A percentile compares a stretch with the other conserved stretches of the same genome.
Conservation (phyloP, 2,329 filamentous ascomycete species). For the Neofusicoccum parvum region DNA sequence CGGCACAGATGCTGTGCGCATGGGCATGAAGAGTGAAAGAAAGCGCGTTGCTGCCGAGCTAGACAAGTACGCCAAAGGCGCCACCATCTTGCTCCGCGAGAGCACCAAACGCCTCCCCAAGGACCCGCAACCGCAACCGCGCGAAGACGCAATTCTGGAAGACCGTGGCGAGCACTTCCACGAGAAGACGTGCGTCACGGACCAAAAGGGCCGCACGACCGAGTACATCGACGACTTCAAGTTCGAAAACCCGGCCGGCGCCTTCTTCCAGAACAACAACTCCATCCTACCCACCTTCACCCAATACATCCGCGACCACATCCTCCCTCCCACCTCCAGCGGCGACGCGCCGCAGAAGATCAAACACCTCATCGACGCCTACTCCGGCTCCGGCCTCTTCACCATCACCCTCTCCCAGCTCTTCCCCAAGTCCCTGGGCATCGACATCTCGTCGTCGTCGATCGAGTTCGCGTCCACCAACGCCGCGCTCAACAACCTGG, state of each 20-base stretch:
- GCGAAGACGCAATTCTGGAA: slow-evolving; percentile 40
- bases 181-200: slow-evolving; percentile 85
- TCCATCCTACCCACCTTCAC: slow-evolving; percentile 89
- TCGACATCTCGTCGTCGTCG: slow-evolving; percentile 81
- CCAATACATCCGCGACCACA: slow-evolving; percentile 78
- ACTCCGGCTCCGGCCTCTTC: slow-evolving; percentile 96
- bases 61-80: slow-evolving; percentile 73
- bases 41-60: slow-evolving; percentile 72
- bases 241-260: slow-evolving; percentile 88
- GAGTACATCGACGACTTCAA: slow-evolving; percentile 85
- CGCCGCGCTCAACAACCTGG: slow-evolving; percentile 73
- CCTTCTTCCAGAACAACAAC: slow-evolving; percentile 99
- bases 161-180: slow-evolving; percentile 67
- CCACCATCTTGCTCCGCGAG: slow-evolving; percentile 87
- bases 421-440: slow-evolving; percentile 79
- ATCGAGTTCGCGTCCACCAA: slow-evolving; percentile 81
- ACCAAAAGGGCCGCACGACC: slow-evolving; percentile 77
- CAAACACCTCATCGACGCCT: slow-evolving; percentile 93
- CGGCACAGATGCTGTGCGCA: slow-evolving; percentile 80
- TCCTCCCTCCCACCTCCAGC: slow-evolving; percentile 55
- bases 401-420: slow-evolving; percentile 86
- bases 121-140: slow-evolving; percentile 20
- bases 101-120: slow-evolving; percentile 66
- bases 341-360: slow-evolving; percentile 45
- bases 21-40: slow-evolving; percentile 79